These are phyloP conservation scores for Sarocladiaceae sp. DNA, from an alignment of 2,329 filamentous ascomycete genomes.

Conservation along the genomic window DNA sequence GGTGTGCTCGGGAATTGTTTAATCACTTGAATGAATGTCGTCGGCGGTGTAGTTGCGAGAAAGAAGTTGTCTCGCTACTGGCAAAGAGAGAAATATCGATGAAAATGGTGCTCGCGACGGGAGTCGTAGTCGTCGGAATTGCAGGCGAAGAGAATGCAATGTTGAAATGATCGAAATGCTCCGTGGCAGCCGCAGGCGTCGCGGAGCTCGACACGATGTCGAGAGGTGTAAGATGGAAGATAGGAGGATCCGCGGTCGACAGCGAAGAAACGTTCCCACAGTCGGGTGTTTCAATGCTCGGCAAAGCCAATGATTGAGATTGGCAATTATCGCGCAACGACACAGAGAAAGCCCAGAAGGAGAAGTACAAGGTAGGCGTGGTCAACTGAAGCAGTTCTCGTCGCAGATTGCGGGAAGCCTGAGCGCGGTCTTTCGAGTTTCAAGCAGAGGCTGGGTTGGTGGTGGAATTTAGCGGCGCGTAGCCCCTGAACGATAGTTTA, in stretches of 20 bases:
- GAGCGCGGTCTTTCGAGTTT: conserved; percentile 4
- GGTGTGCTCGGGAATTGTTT: not conserved
- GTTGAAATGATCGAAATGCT: conserved; percentile 1
- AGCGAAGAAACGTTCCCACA: conserved; percentile 9
- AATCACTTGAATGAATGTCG: not conserved
- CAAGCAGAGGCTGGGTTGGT: conserved; percentile 2
- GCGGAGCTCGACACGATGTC: conserved; percentile 7
- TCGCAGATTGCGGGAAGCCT: conserved; percentile 11
- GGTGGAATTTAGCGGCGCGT: conserved; percentile 8
- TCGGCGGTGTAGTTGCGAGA: not conserved
- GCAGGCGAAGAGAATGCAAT: not conserved
- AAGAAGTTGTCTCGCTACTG: not conserved
- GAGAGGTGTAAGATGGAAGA: conserved; percentile 2
- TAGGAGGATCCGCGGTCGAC: conserved; percentile 7
- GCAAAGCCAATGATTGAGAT: not conserved
- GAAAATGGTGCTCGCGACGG: not conserved
- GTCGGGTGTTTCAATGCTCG: not conserved
- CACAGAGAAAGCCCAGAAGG: not conserved
- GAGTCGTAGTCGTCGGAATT: not conserved
- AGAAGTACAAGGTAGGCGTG: not conserved
- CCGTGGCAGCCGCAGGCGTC: conserved; percentile 4
- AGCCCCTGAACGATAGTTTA: conserved; percentile 5
- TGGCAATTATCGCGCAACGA: not conserved
- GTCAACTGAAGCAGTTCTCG: conserved; percentile 9
- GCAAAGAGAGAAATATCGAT: not conserved